Evolutionary conservation across 1,284 basidiomycete species (phyloP).

Genomic region (Porodaedalea pini): DNA sequence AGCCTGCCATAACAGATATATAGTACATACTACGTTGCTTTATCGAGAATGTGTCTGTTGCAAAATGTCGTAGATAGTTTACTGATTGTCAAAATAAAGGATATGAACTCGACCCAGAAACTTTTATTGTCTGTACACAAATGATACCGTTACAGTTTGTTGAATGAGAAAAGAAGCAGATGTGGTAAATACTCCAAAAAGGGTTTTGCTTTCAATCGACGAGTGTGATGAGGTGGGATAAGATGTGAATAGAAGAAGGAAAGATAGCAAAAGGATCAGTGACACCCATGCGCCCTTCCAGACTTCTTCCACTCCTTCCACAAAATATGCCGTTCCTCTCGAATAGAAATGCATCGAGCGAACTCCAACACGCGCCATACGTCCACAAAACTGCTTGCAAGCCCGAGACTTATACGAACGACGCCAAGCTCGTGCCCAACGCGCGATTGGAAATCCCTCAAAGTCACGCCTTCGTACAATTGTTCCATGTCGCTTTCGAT

Average conservation of each 20-base stretch:
- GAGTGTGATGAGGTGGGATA: background rate
- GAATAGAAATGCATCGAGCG: slow-evolving; percentile 44
- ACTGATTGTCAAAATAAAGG: too few relatives aligned
- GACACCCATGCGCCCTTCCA: background rate
- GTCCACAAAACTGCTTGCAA: slow-evolving; percentile 72
- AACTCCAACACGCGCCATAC: slow-evolving; percentile 66
- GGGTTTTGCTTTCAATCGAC: too few relatives aligned
- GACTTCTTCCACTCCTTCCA: slow-evolving; percentile 14
- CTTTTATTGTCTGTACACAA: too few relatives aligned
- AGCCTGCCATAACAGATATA: too few relatives aligned
- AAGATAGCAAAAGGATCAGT: background rate
- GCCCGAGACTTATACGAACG: slow-evolving; percentile 69
- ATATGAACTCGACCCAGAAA: too few relatives aligned
- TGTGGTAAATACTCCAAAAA: too few relatives aligned
- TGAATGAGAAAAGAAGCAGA: too few relatives aligned
- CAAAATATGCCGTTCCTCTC: slow-evolving; percentile 34
- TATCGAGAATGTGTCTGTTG: too few relatives aligned
- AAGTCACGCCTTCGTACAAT: slow-evolving; percentile 55
- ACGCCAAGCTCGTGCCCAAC: slow-evolving; percentile 71
- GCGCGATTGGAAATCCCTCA: slow-evolving; percentile 55
- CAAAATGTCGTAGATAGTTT: too few relatives aligned
- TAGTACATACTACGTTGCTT: too few relatives aligned
- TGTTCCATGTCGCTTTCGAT: slow-evolving; percentile 64
- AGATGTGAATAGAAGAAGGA: background rate
- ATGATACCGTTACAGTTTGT: too few relatives aligned